A percentile compares a stretch with the other conserved stretches of the same genome.
Conservation (phyloP, 2,329 filamentous ascomycete genomes). For the Pseudogymnoascus sp. region DNA sequence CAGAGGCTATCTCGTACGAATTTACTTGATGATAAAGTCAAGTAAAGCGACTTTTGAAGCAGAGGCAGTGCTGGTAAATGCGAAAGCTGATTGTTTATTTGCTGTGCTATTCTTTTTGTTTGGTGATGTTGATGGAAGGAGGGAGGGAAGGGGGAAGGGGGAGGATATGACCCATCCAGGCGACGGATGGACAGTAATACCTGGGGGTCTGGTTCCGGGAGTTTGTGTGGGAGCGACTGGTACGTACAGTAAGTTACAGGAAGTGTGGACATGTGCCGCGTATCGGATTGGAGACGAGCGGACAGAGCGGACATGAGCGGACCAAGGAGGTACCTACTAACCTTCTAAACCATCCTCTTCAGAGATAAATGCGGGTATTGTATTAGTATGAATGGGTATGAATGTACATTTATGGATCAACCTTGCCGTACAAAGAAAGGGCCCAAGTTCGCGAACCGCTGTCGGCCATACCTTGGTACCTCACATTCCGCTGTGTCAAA, state of each 20-base stretch:
- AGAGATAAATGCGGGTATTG: background rate
- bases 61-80: background rate
- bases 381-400: background rate
- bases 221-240: background rate
- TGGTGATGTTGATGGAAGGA: slow-evolving; percentile 42
- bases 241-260: background rate
- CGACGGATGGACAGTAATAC: background rate
- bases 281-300: background rate
- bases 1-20: background rate
- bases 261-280: background rate
- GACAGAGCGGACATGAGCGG: background rate
- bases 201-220: background rate
- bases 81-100: slow-evolving; percentile 28
- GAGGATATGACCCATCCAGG: slow-evolving; percentile 11
- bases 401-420: slow-evolving; percentile 4
- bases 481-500: background rate
- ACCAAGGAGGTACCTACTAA: background rate
- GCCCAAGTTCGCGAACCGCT: background rate
- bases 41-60: slow-evolving; percentile 4
- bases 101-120: slow-evolving; percentile 29
- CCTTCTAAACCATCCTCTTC: background rate
- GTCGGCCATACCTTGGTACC: background rate
- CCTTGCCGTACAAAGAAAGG: background rate
- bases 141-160: slow-evolving; percentile 30
- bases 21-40: background rate